A percentile compares a stretch with the other conserved stretches of the same genome.
Evolutionary conservation across 345 rosid genomes (phyloP).

Genomic region (Populus euphratica): DNA sequence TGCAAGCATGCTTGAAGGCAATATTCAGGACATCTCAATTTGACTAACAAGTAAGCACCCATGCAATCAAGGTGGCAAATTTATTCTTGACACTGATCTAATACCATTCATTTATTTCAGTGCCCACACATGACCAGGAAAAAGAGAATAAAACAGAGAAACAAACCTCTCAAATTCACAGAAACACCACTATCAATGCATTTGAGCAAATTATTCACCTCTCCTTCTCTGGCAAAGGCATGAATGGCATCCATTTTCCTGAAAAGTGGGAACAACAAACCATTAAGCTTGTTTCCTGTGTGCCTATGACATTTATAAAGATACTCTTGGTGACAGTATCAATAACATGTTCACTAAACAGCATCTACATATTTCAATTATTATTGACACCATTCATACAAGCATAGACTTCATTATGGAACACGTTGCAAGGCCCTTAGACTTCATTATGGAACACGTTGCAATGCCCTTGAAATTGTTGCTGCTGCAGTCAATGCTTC

Average conservation of each 20-base stretch:
- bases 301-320: background rate
- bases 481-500: background rate
- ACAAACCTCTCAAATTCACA: constrained; percentile 60
- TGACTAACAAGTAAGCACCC: background rate
- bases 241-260: constrained; percentile 94
- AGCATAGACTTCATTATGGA: background rate
- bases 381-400: background rate
- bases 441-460: background rate
- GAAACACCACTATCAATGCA: constrained; percentile 69
- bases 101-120: background rate
- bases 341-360: background rate
- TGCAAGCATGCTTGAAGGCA: background rate
- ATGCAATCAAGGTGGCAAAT: background rate
- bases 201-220: constrained; percentile 58
- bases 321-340: background rate
- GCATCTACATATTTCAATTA: background rate
- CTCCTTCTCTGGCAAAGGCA: constrained; percentile 90
- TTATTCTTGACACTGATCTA: background rate
- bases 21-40: background rate
- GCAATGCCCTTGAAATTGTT: background rate
- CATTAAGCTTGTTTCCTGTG: constrained; percentile 3
- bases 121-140: no score
- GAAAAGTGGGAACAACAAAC: constrained; percentile 1
- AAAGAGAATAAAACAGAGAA: background rate
- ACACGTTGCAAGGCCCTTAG: background rate